Evolutionary conservation across 2,329 filamentous ascomycete species (phyloP).

Genomic region (Curvularia spicifera): DNA sequence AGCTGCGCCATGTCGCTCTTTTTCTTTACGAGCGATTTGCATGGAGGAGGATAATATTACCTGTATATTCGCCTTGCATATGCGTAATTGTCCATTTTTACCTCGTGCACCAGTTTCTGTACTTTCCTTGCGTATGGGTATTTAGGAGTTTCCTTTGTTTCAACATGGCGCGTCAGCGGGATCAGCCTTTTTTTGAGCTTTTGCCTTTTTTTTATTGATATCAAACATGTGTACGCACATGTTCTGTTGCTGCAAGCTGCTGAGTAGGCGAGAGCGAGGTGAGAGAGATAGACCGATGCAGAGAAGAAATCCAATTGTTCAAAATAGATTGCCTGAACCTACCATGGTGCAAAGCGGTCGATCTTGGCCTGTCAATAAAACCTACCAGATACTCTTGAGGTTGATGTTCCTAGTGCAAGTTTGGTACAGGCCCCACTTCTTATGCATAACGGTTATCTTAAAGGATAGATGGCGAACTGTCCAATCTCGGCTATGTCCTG

Average conservation of each 20-base stretch:
- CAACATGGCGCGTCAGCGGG: constrained; percentile 7
- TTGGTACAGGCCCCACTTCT: constrained; percentile 11
- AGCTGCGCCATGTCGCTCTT: constrained; percentile 8
- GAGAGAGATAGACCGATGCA: constrained; percentile 7
- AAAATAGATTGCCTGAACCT: neutral
- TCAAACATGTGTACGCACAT: constrained; percentile 6
- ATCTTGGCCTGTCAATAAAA: neutral
- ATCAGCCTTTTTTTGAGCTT: constrained; percentile 8
- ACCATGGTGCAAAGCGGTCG: neutral
- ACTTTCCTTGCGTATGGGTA: constrained; percentile 15
- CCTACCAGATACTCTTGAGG: neutral
- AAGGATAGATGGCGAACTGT: constrained; percentile 3
- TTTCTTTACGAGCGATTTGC: constrained; percentile 4
- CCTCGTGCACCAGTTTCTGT: constrained; percentile 5
- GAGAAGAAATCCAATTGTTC: constrained; percentile 10
- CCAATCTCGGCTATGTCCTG: constrained; percentile 8
- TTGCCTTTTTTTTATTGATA: neutral
- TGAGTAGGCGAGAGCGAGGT: neutral
- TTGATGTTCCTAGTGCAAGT: constrained; percentile 1
- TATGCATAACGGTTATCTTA: constrained; percentile 12
- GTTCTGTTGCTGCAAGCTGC: neutral
- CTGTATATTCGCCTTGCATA: constrained; percentile 13
- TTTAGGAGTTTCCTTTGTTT: constrained; percentile 15
- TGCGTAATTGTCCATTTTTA: constrained; percentile 10
- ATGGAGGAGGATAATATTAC: constrained; percentile 10